Evolutionary conservation across 1,284 basidiomycete species (phyloP), one percentile per base, ranked within the genome.

Genomic region (Afroboletus lepidellus): DNA sequence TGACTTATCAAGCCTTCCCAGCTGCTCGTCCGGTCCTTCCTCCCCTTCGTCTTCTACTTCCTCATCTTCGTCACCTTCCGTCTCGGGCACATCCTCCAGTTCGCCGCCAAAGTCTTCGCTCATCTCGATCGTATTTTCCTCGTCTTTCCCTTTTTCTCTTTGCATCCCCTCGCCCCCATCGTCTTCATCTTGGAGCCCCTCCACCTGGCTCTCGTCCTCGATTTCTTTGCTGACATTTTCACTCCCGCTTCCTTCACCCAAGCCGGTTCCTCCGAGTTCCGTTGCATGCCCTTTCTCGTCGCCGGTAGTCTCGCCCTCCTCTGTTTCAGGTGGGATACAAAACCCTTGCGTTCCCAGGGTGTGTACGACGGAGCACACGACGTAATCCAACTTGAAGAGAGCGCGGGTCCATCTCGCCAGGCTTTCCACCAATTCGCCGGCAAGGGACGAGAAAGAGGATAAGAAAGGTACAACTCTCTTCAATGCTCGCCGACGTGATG

Each of bases 171-270:
- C 67, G 5, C 62, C 59, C 33, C 81, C 76, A 7, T 80, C 67
- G 27, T 84, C 80, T n/a, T 85, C 78, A 43, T 84, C 89, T 65
- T 88, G 83, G 20, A 99, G 75, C 2, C 97, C 97, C 67, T 99
- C 97, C 29, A 99, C 91, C 65, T 97, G 94, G 63, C 91, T 90
- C 69, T 99, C 95, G 55, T 98, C 93, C 63, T 93, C 87, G 51
- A 98, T 94, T 64, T 97, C 90, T 60, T 92, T 88, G 74, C 90
- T 94, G 49, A 94, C 87, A 63, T 97, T 90, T 70, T 98, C 84
- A 18, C 77, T 76, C 1, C 95, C 94, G 1, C 80, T 75, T 2
- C 95, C 95, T 58, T 90, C 83, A 12, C 95, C 95, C 57, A 98
- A 72, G 2, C 95, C 94, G 2, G 88, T 83, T 3, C 94, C 94